Percentiles rank a stretch among this genome's conserved stretches.
Conservation (phyloP, 805 yeast species). For the Nakazawaea populi region DNA sequence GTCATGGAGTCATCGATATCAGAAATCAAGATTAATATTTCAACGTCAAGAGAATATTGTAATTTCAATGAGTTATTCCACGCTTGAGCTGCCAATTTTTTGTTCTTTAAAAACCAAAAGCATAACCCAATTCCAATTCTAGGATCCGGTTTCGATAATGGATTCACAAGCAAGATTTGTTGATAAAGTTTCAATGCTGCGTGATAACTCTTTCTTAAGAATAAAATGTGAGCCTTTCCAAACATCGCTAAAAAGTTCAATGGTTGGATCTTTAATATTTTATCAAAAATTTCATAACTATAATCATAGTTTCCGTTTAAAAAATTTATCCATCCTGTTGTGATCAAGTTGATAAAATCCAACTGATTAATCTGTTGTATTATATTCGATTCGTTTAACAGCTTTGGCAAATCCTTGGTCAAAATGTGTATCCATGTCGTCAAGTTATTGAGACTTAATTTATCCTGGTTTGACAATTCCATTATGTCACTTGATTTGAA, state of each 20-base stretch:
- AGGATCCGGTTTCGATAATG: conserved; percentile 82
- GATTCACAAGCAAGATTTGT: conserved; percentile 70
- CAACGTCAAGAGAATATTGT: conserved; percentile 53
- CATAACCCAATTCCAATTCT: conserved; percentile 93
- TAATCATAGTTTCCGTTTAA: conserved; percentile 60
- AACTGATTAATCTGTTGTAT: conserved; percentile 40
- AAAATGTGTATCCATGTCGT: conserved; percentile 68
- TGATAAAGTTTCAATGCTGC: conserved; percentile 81
- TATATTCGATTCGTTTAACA: conserved; percentile 21
- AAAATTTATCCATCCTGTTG: conserved; percentile 59
- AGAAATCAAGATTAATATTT: conserved; percentile 59
- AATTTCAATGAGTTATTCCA: conserved; percentile 79
- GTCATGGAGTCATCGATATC: conserved; percentile 59
- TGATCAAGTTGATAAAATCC: conserved; percentile 57
- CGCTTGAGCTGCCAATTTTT: conserved; percentile 66
- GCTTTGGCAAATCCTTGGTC: conserved; percentile 13
- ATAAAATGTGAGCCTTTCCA: conserved; percentile 78
- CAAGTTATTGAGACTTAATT: conserved; percentile 51
- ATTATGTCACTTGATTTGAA: conserved; percentile 30
- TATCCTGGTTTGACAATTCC: conserved; percentile 33
- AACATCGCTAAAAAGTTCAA: conserved; percentile 70
- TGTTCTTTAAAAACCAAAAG: conserved; percentile 82
- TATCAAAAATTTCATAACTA: conserved; percentile 66
- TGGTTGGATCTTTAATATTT: conserved; percentile 45
- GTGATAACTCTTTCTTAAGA: conserved; percentile 64